Evolutionary conservation across 2,329 filamentous ascomycete genomes (phyloP).

Genomic region (Epichloe amarillans): DNA sequence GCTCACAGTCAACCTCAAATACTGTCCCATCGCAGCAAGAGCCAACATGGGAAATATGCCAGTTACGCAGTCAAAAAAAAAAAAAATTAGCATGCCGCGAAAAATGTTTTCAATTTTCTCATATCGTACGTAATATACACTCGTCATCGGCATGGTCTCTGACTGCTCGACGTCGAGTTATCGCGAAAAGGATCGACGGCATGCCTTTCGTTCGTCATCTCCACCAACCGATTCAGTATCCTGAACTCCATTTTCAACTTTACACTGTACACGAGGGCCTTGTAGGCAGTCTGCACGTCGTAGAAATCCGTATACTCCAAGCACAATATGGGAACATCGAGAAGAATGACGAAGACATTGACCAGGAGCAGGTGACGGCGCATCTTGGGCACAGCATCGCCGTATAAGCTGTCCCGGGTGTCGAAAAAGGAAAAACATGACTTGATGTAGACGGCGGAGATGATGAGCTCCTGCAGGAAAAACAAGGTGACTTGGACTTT

Average conservation of each 20-base stretch:
- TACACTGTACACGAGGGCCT: slow-evolving; percentile 18
- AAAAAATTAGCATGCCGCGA: no score
- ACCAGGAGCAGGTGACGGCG: slow-evolving; percentile 25
- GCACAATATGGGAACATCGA: slow-evolving; percentile 23
- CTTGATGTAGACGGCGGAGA: slow-evolving; percentile 38
- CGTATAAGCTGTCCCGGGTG: slow-evolving; percentile 15
- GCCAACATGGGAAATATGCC: no score
- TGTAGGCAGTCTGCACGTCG: slow-evolving; percentile 18
- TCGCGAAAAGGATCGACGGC: not conserved
- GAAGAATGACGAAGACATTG: slow-evolving; percentile 26
- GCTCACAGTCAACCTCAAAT: no score
- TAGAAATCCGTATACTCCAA: slow-evolving; percentile 17
- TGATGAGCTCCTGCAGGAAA: slow-evolving; percentile 38
- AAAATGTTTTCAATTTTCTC: no score
- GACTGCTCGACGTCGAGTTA: not conserved
- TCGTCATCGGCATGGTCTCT: not conserved
- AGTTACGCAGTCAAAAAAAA: no score
- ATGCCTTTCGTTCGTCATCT: slow-evolving; percentile 9
- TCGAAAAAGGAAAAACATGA: slow-evolving; percentile 34
- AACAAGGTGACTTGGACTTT: slow-evolving; percentile 40
- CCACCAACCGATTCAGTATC: slow-evolving; percentile 19
- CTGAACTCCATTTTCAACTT: slow-evolving; percentile 22
- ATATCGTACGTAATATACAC: not conserved
- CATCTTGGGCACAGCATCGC: slow-evolving; percentile 13
- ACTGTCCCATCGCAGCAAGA: no score